A percentile compares a stretch with the other conserved stretches of the same genome.
Evolutionary conservation across 2,329 filamentous ascomycete species (phyloP).

Genomic region (Penicillium sp.): DNA sequence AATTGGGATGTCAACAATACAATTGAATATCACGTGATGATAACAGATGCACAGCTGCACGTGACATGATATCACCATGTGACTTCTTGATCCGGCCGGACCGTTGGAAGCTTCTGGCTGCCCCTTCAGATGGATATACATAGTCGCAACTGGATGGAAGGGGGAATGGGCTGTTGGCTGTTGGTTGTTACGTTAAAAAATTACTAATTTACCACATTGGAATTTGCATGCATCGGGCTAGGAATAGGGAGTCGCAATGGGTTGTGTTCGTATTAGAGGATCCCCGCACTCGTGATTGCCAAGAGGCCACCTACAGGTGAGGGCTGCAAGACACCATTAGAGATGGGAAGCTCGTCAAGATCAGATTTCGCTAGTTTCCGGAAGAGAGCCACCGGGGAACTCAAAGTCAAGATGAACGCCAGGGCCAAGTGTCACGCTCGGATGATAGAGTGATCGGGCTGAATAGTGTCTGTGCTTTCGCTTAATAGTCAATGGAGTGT

Average conservation of each 20-base stretch:
- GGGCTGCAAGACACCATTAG: background rate
- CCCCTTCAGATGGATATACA: no score
- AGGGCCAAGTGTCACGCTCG: background rate
- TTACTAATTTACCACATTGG: no score
- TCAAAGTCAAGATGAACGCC: no score
- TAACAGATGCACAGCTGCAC: slow-evolving; percentile 2
- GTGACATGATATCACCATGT: background rate
- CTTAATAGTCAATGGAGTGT: no score
- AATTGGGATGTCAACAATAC: slow-evolving; percentile 9
- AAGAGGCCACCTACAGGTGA: background rate
- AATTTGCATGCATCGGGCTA: background rate
- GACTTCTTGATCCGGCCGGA: background rate
- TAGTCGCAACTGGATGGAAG: no score
- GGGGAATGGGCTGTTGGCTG: background rate
- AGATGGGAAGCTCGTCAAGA: background rate
- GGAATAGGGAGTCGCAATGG: background rate
- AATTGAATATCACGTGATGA: slow-evolving; percentile 24
- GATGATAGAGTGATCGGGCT: background rate
- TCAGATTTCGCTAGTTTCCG: no score
- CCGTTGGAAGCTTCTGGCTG: no score
- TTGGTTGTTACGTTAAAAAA: background rate
- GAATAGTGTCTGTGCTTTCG: background rate
- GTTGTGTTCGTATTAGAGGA: background rate
- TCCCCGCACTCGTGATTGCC: background rate
- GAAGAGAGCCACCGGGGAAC: no score